Conservation (phyloP, 495 filamentous ascomycete species). For the Hamigera avellanea region DNA sequence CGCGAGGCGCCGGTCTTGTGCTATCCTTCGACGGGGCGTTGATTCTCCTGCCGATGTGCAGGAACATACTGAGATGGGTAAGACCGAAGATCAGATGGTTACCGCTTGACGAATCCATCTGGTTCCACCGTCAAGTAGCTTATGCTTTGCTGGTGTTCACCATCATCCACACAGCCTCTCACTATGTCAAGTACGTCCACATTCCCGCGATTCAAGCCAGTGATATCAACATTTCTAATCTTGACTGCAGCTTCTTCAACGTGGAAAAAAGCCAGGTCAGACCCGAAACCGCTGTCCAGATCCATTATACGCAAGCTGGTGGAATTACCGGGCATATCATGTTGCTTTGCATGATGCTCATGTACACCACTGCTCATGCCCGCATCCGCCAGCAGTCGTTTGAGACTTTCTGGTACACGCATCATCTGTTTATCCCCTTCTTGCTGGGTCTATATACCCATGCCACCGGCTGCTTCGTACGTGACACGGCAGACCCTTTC, state of each 20-base stretch:
- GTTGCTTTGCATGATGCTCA: conserved; percentile 96
- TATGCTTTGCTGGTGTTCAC: conserved; percentile 80
- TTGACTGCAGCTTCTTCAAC: conserved; percentile 68
- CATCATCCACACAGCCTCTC: conserved; percentile 60
- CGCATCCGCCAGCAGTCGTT: conserved; percentile 94
- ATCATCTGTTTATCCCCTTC: conserved; percentile 96
- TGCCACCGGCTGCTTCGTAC: conserved; percentile 91
- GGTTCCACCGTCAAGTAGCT: conserved; percentile 94
- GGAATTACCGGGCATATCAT: conserved; percentile 97
- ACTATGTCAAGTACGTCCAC: conserved; percentile 86
- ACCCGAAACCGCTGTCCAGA: conserved; percentile 70
- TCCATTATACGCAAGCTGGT: conserved; percentile 81
- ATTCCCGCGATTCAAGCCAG: too few relatives aligned
- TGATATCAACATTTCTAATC: conserved; percentile 14
- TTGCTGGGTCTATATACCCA: conserved; percentile 90
- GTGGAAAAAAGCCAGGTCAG: conserved; percentile 81
- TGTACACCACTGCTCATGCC: conserved; percentile 92
- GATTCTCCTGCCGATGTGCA: conserved; percentile 89
- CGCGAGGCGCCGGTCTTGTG: conserved; percentile 78
- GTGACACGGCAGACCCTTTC: conserved; percentile 53
- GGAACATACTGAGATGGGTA: conserved; percentile 72
- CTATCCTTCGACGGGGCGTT: conserved; percentile 75
- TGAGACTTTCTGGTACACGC: conserved; percentile 98
- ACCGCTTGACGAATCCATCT: conserved; percentile 87
- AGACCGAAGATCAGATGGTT: conserved; percentile 81